Evolutionary conservation across 305 asterid genomes (phyloP).

Genomic region (Solanum hybrid): DNA sequence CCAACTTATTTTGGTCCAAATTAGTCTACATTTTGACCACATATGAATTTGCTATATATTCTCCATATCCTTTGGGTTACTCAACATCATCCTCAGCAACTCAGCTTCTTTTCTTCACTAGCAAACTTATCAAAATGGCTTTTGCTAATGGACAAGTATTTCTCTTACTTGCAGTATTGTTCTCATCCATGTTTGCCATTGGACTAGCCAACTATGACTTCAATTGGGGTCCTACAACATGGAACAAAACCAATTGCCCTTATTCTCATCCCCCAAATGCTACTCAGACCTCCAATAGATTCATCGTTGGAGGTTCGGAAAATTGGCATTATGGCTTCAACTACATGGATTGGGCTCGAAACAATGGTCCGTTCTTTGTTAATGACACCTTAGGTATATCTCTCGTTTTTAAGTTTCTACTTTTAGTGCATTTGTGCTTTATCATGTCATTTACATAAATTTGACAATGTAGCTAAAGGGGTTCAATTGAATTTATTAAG

Average conservation of each 20-base stretch:
- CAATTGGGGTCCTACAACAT: conserved; percentile 20
- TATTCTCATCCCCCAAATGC: conserved; percentile 17
- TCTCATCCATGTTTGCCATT: conserved; percentile 10
- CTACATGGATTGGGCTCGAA: background rate
- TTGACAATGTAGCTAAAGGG: background rate
- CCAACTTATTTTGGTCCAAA: background rate
- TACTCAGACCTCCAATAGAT: conserved; percentile 20
- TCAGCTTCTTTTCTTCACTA: background rate
- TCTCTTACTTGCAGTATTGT: background rate
- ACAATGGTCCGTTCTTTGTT: background rate
- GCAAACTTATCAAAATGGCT: background rate
- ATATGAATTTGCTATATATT: background rate
- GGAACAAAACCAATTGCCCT: conserved; percentile 27
- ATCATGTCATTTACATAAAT: background rate
- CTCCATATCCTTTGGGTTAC: background rate
- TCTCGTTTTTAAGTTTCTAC: background rate
- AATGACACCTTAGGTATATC: conserved; percentile 29
- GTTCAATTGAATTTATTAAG: background rate
- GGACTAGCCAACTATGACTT: conserved; percentile 20
- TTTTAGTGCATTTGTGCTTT: background rate
- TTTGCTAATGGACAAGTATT: conserved; percentile 1
- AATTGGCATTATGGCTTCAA: conserved; percentile 1
- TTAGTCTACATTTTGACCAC: background rate
- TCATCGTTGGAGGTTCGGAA: conserved; percentile 48
- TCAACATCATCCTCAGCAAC: background rate